Percentiles rank a stretch among this genome's conserved stretches.
phyloP scores from a whole-genome alignment of 2,329 filamentous ascomycete species.

The Amauroascus verrucosus region DNA sequence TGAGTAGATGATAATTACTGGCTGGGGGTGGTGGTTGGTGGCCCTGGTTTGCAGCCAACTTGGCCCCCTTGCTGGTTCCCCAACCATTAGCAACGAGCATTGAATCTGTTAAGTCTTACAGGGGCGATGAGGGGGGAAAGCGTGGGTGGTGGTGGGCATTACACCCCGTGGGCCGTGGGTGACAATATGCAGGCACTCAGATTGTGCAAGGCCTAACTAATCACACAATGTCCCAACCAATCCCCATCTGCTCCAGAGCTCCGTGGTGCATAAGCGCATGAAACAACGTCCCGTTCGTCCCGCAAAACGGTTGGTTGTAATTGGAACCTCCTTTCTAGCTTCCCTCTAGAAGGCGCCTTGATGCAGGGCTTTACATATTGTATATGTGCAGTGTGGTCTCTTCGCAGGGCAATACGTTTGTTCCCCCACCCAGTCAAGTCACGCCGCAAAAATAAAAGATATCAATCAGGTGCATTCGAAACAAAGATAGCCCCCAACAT shows the following conservation, averaged over 20 bases:
- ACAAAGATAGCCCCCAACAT: no score
- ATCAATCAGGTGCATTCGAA: no score
- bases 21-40: neutral
- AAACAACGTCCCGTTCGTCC: constrained; percentile 2
- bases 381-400: neutral
- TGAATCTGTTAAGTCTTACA: neutral
- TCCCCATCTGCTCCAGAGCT: neutral
- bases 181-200: neutral
- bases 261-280: neutral
- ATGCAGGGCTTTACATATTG: neutral
- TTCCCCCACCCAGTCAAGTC: no score
- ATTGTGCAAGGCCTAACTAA: neutral
- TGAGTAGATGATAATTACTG: neutral
- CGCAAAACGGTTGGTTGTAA: constrained; percentile 2
- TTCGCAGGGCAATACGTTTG: no score
- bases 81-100: neutral
- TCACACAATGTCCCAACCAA: neutral
- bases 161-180: neutral
- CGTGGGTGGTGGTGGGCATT: neutral
- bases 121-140: neutral
- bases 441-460: no score
- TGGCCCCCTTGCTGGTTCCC: no score
- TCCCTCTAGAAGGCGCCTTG: neutral
- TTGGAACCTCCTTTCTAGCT: constrained; percentile 1
- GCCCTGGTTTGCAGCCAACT: no score